Evolutionary conservation across 2,329 filamentous ascomycete species (phyloP), one percentile per base, ranked within the genome.

Genomic region (Zymoseptoria brevis): DNA sequence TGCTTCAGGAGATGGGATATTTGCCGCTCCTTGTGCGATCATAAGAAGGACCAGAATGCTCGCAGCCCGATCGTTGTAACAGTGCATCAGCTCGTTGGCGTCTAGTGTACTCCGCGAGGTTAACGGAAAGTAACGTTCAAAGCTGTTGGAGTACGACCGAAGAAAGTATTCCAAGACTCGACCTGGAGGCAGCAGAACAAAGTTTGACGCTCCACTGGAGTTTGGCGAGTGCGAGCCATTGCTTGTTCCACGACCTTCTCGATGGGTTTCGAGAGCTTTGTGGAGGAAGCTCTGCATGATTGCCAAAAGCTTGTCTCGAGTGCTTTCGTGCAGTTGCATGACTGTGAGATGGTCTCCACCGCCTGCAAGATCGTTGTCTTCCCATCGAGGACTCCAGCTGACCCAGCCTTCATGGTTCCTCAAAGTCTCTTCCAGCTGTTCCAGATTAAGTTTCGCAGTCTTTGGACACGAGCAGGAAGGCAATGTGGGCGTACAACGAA

Each of bases 271-370:
- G 2, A 88, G 78, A 1, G 87, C 87, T 67, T 87, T 88, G 72
- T 87, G 84, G 8, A 89, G 75, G 69, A 88, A 88, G 50, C 79
- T 83, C 69, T 88, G 86, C 0, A 85, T 87, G 62, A 88, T 87
- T 54, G 85, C 86, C n/a, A 88, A 79, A 66, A 89, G 81, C 69
- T 84, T 85, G 69, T 89, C 87, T 30, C 86, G 79, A 2, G 85
- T 85, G 51, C 79, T 75, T 57, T 81, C 79, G 52, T 79, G 78
- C 54, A 81, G 68, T 41, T 75, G 77, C 67, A 79, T 75, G 11
- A 81, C 77, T 4, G 73, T 73, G 50, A 81, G 70, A 50, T 76
- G 73, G 29, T 79, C 76, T 35, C 75, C 75, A n/a, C 74, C 74
- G 16, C 16, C 24, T 19, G 76, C 73, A 55, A 77, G 75, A 57